phyloP scores from a whole-genome alignment of 2,329 filamentous ascomycete genomes.

The Phaeosphaeriaceae sp. region DNA sequence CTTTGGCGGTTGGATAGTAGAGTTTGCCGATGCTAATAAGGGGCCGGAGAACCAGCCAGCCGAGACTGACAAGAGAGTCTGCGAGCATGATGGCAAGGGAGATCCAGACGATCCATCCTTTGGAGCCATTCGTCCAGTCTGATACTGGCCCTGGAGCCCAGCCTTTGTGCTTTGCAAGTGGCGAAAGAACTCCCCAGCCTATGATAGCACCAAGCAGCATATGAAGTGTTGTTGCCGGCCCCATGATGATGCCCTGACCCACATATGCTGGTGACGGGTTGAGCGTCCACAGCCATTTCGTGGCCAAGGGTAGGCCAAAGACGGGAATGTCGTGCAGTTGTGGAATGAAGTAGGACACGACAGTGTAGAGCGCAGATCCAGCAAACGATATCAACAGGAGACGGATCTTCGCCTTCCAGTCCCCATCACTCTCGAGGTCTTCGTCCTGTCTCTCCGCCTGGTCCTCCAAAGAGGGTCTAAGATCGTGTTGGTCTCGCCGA shows the following conservation, averaged over 20 bases:
- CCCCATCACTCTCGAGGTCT: constrained; percentile 47
- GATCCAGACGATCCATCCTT: constrained; percentile 98
- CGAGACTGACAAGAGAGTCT: constrained; percentile 87
- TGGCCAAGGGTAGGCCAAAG: constrained; percentile 76
- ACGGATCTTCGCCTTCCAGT: constrained; percentile 69
- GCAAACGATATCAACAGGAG: constrained; percentile 66
- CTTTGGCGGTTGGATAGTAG: constrained; percentile 45
- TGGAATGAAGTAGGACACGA: constrained; percentile 90
- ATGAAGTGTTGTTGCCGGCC: constrained; percentile 89
- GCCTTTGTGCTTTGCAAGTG: constrained; percentile 80
- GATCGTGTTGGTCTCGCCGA: constrained; percentile 28
- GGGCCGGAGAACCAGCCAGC: constrained; percentile 75
- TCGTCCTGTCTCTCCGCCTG: constrained; percentile 25
- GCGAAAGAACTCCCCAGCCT: constrained; percentile 91
- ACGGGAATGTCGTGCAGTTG: constrained; percentile 84
- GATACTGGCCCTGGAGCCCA: constrained; percentile 89
- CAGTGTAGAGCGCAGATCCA: constrained; percentile 68
- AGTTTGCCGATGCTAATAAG: constrained; percentile 57
- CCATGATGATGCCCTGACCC: constrained; percentile 98
- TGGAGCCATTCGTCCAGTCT: constrained; percentile 91
- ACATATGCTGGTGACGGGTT: constrained; percentile 98
- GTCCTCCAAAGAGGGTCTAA: constrained; percentile 24
- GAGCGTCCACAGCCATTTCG: constrained; percentile 90
- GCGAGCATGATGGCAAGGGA: constrained; percentile 96
- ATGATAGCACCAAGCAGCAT: constrained; percentile 91